Percentiles rank a stretch among this genome's conserved stretches.
phyloP scores from a whole-genome alignment of 306 rosid species.

The Cyclanthera cordifolia region DNA sequence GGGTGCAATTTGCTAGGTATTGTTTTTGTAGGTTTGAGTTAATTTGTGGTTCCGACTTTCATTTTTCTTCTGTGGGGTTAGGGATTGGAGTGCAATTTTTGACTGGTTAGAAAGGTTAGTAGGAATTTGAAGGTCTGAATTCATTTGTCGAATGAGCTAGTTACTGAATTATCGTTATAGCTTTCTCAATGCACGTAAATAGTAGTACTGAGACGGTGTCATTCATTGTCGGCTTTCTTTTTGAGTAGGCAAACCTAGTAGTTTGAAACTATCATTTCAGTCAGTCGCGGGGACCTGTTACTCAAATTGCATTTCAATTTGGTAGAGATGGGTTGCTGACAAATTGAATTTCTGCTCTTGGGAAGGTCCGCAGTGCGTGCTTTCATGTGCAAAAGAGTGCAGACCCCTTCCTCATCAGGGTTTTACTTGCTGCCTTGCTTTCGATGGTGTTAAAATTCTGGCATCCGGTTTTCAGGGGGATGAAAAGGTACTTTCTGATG shows the following conservation, averaged over 20 bases:
- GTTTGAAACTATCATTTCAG: constrained; percentile 7
- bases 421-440: constrained; percentile 82
- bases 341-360: constrained; percentile 18
- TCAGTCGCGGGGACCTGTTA: background rate
- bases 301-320: constrained; percentile 1
- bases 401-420: constrained; percentile 61
- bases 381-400: constrained; percentile 56
- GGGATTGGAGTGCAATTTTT: background rate
- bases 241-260: background rate
- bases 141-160: background rate
- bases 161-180: background rate
- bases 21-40: background rate
- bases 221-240: background rate
- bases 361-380: constrained; percentile 82
- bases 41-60: background rate
- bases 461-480: constrained; percentile 76
- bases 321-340: constrained; percentile 9
- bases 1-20: constrained; percentile 72
- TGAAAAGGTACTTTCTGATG: constrained; percentile 51
- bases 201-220: background rate
- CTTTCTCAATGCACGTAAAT: background rate
- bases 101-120: background rate
- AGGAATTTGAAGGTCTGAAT: background rate
- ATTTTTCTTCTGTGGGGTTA: background rate
- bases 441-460: constrained; percentile 85